Evolutionary conservation across 495 filamentous ascomycete species (phyloP), one percentile per base, ranked within the genome.

Genomic region (Neurospora sp.): DNA sequence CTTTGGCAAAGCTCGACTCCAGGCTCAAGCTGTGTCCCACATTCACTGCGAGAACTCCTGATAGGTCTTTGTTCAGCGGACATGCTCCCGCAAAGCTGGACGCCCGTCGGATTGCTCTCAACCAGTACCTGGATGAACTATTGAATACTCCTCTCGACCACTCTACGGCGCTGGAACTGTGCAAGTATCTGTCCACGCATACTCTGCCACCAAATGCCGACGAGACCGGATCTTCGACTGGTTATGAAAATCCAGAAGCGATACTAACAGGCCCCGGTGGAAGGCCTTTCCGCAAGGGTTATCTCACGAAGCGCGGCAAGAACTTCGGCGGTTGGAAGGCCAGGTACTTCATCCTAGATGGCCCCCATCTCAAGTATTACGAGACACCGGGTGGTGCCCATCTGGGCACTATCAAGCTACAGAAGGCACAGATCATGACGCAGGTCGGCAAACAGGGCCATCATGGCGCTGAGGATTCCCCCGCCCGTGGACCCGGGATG

Each of bases 271-370:
- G 89, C 0, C 85, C 89, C 10, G 88, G 92, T 74, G 90, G 89
- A 4, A 89, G 89, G 71, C 89, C 91, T 1, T 85, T 90, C 74
- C 95, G 94, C 78, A 94, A 91, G 78, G 96, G 96, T 18, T 98
- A 98, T 84, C 84, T 99, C 39, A 98, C 96, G 8, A 99, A 99
- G 83, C 86, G 92, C 72, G 96, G 96, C 37, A 99, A 99, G 84
- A 98, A 97, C 76, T 98, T 98, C 82, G 96, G 96, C 35, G 96
- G 96, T n/a, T 99, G 96, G 96, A 99, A 99, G 80, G 93, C 93
- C 18, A 88, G 96, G 72, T 98, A 92, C 79, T 99, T 99, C 77
- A 87, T 97, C 62, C 88, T 99, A 1, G 93, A 98, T 77, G 94
- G 94, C 2, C 93, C 96, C 18, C 87, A 93, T 42, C 82, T 99